Percentiles rank a stretch among this genome's conserved stretches.
Evolutionary conservation across 176 grass and related monocot species (phyloP).

Genomic region (Chloris gayana): DNA sequence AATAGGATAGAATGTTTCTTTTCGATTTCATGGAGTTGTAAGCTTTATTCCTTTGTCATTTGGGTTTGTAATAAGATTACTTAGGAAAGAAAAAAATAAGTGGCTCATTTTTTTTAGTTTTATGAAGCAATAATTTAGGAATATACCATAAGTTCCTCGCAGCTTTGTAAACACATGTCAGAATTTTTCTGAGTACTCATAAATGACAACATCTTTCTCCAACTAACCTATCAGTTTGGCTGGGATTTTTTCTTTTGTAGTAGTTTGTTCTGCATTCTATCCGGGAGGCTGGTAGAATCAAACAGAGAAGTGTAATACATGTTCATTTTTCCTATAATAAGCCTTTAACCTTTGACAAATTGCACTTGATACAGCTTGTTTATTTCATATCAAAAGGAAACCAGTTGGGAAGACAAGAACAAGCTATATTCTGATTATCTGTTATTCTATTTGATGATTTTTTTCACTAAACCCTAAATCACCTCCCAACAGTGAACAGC

Average conservation of each 20-base stretch:
- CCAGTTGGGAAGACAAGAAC: too few species aligned
- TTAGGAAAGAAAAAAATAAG: constrained; percentile 7
- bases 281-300: not conserved
- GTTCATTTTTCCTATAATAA: not conserved
- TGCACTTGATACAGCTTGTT: not conserved
- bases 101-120: not conserved
- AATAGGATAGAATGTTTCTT: too few species aligned
- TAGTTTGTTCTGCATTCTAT: not conserved
- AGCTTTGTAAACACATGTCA: not conserved
- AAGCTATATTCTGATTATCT: not conserved
- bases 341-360: too few species aligned
- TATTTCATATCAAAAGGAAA: not conserved
- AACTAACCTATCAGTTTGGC: not conserved
- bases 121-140: not conserved
- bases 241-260: not conserved
- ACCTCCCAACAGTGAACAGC: not conserved
- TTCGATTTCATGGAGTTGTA: not conserved
- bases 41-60: not conserved
- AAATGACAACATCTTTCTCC: not conserved
- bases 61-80: constrained; percentile 25
- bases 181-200: not conserved
- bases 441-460: not conserved
- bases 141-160: not conserved
- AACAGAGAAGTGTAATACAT: not conserved
- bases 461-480: too few species aligned